A percentile compares a stretch with the other conserved stretches of the same genome.
Conservation (phyloP, 305 asterid genomes). For the Andrographis paniculata region DNA sequence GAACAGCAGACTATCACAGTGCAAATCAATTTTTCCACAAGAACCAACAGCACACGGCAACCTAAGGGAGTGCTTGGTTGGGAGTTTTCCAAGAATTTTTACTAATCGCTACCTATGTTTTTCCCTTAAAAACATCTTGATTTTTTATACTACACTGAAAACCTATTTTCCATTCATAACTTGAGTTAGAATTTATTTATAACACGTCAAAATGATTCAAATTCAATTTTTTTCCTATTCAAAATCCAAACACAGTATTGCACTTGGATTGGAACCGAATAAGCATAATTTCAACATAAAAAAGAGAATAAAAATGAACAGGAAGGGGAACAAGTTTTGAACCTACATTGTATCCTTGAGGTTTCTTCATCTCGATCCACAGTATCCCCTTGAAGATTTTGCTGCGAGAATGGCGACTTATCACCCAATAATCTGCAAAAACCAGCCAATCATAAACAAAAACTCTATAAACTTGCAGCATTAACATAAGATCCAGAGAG, state of each 20-base stretch:
- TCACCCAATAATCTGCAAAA: conserved; percentile 78
- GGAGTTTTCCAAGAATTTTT: no score
- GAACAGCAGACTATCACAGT: conserved; percentile 4
- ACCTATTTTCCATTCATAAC: no score
- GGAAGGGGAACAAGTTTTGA: neutral
- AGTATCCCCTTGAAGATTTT: conserved; percentile 86
- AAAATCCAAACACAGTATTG: no score
- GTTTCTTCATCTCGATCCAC: conserved; percentile 93
- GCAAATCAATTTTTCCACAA: neutral
- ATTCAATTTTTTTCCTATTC: no score
- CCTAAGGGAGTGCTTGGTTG: no score
- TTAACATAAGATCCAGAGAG: neutral
- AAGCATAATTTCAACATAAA: neutral
- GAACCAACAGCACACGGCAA: no score
- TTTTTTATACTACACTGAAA: no score
- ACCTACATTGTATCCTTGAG: conserved; percentile 84
- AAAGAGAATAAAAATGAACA: conserved; percentile 6
- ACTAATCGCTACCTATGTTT: no score
- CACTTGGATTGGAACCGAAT: no score
- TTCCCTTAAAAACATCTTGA: no score
- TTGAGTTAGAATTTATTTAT: no score
- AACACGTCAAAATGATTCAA: no score
- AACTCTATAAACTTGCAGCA: neutral
- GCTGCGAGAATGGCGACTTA: conserved; percentile 94
- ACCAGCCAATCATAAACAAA: neutral